A percentile compares a stretch with the other conserved stretches of the same genome.
Conservation (phyloP, 225 moss, liverwort and hornwort genomes). For the Pseudoscleropodium purum region DNA sequence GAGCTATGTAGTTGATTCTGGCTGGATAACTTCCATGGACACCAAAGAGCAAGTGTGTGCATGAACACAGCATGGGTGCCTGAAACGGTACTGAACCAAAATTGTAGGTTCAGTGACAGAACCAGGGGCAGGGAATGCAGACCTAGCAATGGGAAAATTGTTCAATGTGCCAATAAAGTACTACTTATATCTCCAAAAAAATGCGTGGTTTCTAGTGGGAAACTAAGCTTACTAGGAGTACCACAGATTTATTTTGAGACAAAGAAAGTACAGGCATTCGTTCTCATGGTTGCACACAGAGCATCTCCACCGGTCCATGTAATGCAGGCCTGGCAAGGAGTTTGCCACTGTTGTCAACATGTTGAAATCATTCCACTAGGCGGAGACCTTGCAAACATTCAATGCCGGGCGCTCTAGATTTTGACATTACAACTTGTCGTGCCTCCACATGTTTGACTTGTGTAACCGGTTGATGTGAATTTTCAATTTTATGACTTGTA, state of each 20-base stretch:
- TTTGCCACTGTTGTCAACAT: rapidly evolving
- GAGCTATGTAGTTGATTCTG: neutral
- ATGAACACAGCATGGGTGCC: neutral
- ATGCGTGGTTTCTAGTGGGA: too few relatives aligned
- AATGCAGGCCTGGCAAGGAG: rapidly evolving
- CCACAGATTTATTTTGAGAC: too few relatives aligned
- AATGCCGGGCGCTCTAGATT: rapidly evolving
- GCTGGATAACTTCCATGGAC: too few relatives aligned
- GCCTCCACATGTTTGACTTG: neutral
- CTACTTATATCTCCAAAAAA: too few relatives aligned
- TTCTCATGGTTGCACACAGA: too few relatives aligned
- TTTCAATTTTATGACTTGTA: neutral
- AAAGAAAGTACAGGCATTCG: too few relatives aligned
- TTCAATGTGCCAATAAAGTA: neutral
- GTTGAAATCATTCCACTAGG: rapidly evolving
- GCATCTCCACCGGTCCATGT: rapidly evolving
- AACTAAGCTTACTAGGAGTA: too few relatives aligned
- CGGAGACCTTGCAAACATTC: too few relatives aligned
- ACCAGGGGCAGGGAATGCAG: too few relatives aligned
- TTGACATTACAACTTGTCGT: neutral
- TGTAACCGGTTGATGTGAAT: rapidly evolving
- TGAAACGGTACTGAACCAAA: neutral
- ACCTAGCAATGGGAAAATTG: neutral
- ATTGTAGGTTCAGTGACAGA: neutral
- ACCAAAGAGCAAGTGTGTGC: neutral